Conservation (phyloP, 2,329 filamentous ascomycete genomes). For the Curvularia eragrostidis region DNA sequence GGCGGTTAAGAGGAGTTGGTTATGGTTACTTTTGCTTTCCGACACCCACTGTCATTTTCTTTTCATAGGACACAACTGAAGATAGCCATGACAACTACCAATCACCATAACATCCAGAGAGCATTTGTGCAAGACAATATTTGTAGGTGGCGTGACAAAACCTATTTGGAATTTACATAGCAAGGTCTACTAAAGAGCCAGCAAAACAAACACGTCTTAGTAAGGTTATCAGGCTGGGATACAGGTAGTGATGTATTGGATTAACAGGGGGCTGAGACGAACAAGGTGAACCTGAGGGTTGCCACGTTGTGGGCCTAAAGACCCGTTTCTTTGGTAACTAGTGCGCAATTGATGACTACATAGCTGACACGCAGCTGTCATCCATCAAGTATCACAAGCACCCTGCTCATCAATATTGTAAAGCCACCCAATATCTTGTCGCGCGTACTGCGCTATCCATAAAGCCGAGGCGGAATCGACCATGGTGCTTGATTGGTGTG, state of each 20-base stretch:
- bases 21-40: not conserved
- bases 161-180: not conserved
- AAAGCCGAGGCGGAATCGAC: constrained; percentile 6
- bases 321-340: constrained; percentile 1
- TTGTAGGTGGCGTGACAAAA: not conserved
- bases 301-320: constrained; percentile 3
- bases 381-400: not conserved
- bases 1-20: not conserved
- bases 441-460: not conserved
- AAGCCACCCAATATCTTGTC: constrained; percentile 14
- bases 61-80: not conserved
- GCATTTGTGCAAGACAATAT: not conserved
- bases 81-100: not conserved
- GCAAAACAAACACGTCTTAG: not conserved
- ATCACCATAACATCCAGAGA: not conserved
- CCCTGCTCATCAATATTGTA: constrained; percentile 18
- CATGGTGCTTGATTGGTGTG: constrained; percentile 11
- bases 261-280: constrained; percentile 9
- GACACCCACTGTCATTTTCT: not conserved
- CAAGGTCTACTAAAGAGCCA: not conserved
- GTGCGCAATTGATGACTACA: not conserved
- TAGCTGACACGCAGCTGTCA: not conserved
- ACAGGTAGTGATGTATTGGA: not conserved
- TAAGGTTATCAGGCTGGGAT: not conserved
- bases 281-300: constrained; percentile 13